Percentiles rank a stretch among this genome's conserved stretches.
Evolutionary conservation across 2,329 filamentous ascomycete species (phyloP).

Genomic region (Aspergillus pseudoglaucus): DNA sequence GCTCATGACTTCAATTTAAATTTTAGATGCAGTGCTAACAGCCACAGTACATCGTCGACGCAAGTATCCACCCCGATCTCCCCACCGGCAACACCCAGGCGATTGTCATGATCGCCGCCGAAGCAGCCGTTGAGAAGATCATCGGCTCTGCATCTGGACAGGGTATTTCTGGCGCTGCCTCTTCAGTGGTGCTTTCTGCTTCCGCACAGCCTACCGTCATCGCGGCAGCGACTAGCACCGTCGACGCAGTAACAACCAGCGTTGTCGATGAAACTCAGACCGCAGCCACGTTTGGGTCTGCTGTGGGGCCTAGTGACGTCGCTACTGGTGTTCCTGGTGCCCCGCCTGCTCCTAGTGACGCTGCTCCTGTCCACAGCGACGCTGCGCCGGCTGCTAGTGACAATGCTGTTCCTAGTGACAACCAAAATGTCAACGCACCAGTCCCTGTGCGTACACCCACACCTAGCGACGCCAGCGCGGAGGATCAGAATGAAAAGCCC

Average conservation of each 20-base stretch:
- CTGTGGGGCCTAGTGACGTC: too few relatives aligned
- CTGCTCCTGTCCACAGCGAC: too few relatives aligned
- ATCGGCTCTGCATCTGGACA: constrained; percentile 21
- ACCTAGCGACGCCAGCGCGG: not conserved
- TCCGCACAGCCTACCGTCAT: too few relatives aligned
- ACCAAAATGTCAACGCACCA: not conserved
- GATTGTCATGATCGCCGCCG: constrained; percentile 57
- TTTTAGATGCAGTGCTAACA: not conserved
- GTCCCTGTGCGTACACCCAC: not conserved
- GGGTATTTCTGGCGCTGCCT: not conserved
- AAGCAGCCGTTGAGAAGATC: constrained; percentile 52
- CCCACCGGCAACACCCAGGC: constrained; percentile 61
- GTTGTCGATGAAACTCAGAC: too few relatives aligned
- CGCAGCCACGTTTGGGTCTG: too few relatives aligned
- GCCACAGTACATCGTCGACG: constrained; percentile 55
- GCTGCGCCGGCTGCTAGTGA: too few relatives aligned
- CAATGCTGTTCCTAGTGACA: too few relatives aligned
- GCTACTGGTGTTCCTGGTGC: too few relatives aligned
- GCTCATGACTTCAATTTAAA: too few relatives aligned
- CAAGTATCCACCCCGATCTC: constrained; percentile 62
- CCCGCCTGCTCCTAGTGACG: too few relatives aligned
- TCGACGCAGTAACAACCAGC: not conserved
- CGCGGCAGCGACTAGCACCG: not conserved
- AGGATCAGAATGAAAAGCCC: not conserved
- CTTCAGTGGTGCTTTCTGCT: not conserved